These are phyloP conservation scores for Peronospora farinosa DNA, from an alignment of 352 stramenopile species.

Conservation along the genomic window DNA sequence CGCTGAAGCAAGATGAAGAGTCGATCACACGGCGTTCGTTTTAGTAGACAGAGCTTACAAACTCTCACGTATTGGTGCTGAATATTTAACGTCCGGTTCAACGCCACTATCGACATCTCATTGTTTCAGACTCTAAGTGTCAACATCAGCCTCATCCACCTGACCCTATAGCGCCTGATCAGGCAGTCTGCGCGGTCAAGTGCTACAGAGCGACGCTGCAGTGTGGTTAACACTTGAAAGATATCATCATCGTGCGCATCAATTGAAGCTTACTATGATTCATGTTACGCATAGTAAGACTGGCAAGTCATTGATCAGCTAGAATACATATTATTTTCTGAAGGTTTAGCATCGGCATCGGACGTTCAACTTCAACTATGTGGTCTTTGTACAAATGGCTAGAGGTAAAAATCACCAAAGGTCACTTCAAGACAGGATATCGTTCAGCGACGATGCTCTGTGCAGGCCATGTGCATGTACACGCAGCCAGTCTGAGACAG, in stretches of 20 bases:
- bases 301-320: background rate
- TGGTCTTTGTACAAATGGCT: background rate
- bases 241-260: background rate
- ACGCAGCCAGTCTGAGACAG: background rate
- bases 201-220: background rate
- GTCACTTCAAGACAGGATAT: conserved; percentile 9
- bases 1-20: background rate
- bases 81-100: conserved; percentile 12
- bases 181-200: conserved; percentile 7
- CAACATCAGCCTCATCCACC: conserved; percentile 5
- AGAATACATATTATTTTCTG: background rate
- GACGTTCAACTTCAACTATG: conserved; percentile 13
- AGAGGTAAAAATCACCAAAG: conserved; percentile 7
- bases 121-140: conserved; percentile 7
- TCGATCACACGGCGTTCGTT: background rate
- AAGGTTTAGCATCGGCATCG: background rate
- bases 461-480: background rate
- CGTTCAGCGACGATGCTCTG: conserved; percentile 2
- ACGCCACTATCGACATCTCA: conserved; percentile 10
- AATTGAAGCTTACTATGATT: background rate
- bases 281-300: background rate
- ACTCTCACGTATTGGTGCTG: background rate
- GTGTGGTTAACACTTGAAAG: background rate
- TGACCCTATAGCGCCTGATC: conserved; percentile 7
- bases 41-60: conserved; percentile 4